Base-by-base conservation (phyloP, 2,329 filamentous ascomycete species). In the Aspergillus floridensis region DNA sequence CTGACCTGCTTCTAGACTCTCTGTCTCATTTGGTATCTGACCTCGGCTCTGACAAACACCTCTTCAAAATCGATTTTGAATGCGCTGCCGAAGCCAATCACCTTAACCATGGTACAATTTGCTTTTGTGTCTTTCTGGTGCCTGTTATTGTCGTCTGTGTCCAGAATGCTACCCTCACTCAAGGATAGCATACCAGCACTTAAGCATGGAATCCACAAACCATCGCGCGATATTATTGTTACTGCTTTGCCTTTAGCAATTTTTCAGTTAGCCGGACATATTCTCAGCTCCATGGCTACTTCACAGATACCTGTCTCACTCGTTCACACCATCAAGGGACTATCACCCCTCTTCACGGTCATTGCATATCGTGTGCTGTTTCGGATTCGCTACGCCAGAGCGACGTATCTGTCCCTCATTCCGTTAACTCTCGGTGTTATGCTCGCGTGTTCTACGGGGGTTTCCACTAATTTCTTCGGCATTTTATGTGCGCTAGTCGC, bases 41-140 rank as follows among this genome's bases (percentile, higher is more conserved):
- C 93, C 24, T 98, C 93, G 48, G 95, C 96, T 63, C 81, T 98
- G 67, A 97, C 95, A 63, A 99, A 98, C 74, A 97, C 95, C 2
- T 98, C 95, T 24, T 97, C 95, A 55, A 99, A 99, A 79, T 91
- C 93, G 19, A 99, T 99, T 71, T 82, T 98, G 62, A 97, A 92
- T 66, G 90, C 91, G 48, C 91, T 97, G 66, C 87, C 91, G 59
- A 95, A 92, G 76, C 93, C 93, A 1, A 90, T 95, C 32, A 97
- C 93, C 21, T 84, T 98, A 68, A 98, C 93, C 1, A 83, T 96
- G 59, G 83, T 96, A 54, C 95, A 99, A 81, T 99, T 99, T 78
- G 89, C 87, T 59, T 93, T 97, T 70, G 93, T 99, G 46, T 91
- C 91, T 11, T 86, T 88, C 57, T 95, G 92, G 81, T 99, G 95